These are phyloP conservation scores for Metroxylon sagu DNA, from an alignment of 176 grass and related monocot genomes.

Conservation along the genomic window DNA sequence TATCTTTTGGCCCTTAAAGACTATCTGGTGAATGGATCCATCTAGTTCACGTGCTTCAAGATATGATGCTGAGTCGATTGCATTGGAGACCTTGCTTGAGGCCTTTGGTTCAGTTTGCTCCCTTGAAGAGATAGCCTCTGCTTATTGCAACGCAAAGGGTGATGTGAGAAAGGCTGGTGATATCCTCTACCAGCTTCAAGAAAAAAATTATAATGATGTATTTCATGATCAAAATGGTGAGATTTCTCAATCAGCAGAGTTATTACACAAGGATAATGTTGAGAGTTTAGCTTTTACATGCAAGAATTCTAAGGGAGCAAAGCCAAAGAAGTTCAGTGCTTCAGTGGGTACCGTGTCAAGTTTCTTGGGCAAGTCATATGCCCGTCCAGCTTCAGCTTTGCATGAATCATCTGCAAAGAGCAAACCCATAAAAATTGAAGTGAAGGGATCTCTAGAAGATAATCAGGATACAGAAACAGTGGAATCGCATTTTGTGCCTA, in stretches of 20 bases:
- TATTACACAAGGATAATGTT: constrained; percentile 8
- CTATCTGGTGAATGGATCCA: too few species aligned
- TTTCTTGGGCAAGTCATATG: constrained; percentile 54
- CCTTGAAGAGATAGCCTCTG: constrained; percentile 75
- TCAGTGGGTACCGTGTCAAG: constrained; percentile 70
- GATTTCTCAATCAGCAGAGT: constrained; percentile 22
- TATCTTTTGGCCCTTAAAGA: too few species aligned
- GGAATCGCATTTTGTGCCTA: constrained; percentile 37
- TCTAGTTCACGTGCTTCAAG: constrained; percentile 12
- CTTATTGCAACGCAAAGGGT: constrained; percentile 58
- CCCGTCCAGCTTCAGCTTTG: constrained; percentile 6
- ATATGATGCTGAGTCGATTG: constrained; percentile 41
- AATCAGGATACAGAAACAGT: constrained; percentile 22
- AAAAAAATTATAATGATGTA: constrained; percentile 23
- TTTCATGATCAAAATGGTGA: constrained; percentile 25
- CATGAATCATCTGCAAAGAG: constrained; percentile 41
- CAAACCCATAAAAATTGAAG: constrained; percentile 65
- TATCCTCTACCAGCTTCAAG: constrained; percentile 54
- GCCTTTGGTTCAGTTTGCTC: constrained; percentile 58
- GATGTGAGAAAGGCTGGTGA: constrained; percentile 65
- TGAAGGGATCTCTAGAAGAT: constrained; percentile 48
- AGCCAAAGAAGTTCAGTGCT: constrained; percentile 49
- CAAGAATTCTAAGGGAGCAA: constrained; percentile 26
- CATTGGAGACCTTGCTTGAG: constrained; percentile 64
- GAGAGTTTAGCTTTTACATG: constrained; percentile 28